phyloP scores from a whole-genome alignment of 2,329 filamentous ascomycete species.

The Arthrobotrys conoides region DNA sequence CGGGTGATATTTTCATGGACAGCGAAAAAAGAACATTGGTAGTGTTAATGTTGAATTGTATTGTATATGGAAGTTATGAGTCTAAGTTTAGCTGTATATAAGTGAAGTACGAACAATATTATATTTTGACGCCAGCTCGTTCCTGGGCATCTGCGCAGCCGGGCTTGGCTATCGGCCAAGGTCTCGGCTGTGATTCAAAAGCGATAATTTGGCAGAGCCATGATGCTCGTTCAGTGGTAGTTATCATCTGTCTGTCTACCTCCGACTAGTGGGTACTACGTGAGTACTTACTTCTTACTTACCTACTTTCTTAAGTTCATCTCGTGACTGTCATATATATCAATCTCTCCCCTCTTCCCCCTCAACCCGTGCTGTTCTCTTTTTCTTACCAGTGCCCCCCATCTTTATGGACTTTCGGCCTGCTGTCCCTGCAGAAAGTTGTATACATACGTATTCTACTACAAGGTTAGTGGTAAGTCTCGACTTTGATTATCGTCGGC shows the following conservation, averaged over 20 bases:
- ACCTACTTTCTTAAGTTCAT: too few species aligned
- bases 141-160: constrained; percentile 20
- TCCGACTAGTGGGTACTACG: too few species aligned
- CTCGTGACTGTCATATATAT: background rate
- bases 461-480: constrained; percentile 17
- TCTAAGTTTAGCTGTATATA: constrained; percentile 15
- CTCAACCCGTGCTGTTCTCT: too few species aligned
- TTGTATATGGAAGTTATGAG: constrained; percentile 4
- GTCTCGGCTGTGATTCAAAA: constrained; percentile 15
- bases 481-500: constrained; percentile 5
- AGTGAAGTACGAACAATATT: background rate
- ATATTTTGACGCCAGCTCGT: background rate
- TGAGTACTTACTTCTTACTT: too few species aligned
- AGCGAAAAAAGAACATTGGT: constrained; percentile 10
- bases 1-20: constrained; percentile 28
- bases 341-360: background rate
- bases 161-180: constrained; percentile 42
- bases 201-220: constrained; percentile 31
- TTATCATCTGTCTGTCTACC: too few species aligned
- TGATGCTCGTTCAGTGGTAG: too few species aligned
- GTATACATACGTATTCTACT: background rate
- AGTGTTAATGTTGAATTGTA: constrained; percentile 38
- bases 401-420: constrained; percentile 18
- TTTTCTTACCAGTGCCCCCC: too few species aligned
- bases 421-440: constrained; percentile 35